Evolutionary conservation across 331 rosid genomes (phyloP), one percentile per base, ranked within the genome.

Genomic region (Quercus phellos): DNA sequence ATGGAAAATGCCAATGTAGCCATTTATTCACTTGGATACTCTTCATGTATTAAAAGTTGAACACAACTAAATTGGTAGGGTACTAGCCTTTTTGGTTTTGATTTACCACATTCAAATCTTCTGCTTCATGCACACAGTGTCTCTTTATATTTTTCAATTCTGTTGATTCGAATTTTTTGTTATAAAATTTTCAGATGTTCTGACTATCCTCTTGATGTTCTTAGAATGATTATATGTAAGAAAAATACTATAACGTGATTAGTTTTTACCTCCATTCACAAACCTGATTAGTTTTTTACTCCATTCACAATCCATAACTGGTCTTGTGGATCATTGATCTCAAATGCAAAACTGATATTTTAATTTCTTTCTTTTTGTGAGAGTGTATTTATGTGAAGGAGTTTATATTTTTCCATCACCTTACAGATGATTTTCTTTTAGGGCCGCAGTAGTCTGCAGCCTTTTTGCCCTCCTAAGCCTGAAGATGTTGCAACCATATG

Each of bases 401-500:
- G 24, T 32, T 18, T 66, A 30, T 32, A 34, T 74, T 59, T 73
- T 50, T 38, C 46, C 54, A 64, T 54, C 72, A 80, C 70, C 61
- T 51, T 77, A 54, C 80, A 78, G 54, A 70, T 80, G 77, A 74
- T 85, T 80, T 88, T 74, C 70, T 79, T 85, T 64, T 80, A 95
- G 99, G 99, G 99, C 69, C 73, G 83, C 61, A 77, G 89, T 82
- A 93, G 84, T 80, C 82, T 80, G 73, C 94, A 85, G 80, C 98
- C 93, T 59, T 95, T 95, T 84, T 68, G 83, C 85, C 96, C 94
- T 0, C 98, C 99, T 66, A 91, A 90, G 55, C 91, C 98, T 51
- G 90, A 87, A 72, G 99, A 95, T 83, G 76, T 91, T 66, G 96
- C 94, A 81, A 93, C 99, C 72, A 83, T 95, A 80, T 95, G 99